A percentile compares a stretch with the other conserved stretches of the same genome.
phyloP scores from a whole-genome alignment of 2,329 filamentous ascomycete species.

The Beauveria pseudobassiana region DNA sequence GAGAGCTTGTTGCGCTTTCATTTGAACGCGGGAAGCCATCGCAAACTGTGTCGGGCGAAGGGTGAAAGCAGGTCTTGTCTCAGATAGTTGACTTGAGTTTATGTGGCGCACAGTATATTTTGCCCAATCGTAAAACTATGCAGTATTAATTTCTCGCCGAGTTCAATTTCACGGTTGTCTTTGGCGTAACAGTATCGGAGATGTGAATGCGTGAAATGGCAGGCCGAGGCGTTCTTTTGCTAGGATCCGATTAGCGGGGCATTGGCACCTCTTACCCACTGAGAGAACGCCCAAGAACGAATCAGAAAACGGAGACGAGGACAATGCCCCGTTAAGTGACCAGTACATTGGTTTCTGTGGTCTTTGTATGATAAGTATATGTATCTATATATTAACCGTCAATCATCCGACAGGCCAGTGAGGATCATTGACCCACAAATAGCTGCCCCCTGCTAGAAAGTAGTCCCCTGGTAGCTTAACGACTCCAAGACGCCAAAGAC shows the following conservation, averaged over 20 bases:
- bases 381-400: neutral
- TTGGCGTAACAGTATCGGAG: too few species aligned
- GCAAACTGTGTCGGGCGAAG: too few species aligned
- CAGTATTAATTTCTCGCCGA: too few species aligned
- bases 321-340: neutral
- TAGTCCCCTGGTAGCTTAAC: conserved; percentile 8
- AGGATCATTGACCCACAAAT: neutral
- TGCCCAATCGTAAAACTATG: too few species aligned
- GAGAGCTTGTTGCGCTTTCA: neutral
- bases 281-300: neutral
- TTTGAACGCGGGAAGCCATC: neutral
- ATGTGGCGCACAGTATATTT: too few species aligned
- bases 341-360: neutral
- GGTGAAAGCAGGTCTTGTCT: too few species aligned
- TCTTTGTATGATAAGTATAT: neutral
- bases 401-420: neutral
- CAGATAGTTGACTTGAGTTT: too few species aligned
- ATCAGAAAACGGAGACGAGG: neutral
- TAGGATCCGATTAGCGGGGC: too few species aligned
- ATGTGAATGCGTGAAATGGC: too few species aligned
- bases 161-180: too few species aligned
- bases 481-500: conserved; percentile 16
- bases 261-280: neutral
- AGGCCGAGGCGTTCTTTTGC: too few species aligned
- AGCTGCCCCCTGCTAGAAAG: neutral